Evolutionary conservation across 768 basidiomycete genomes (phyloP).

Genomic region (Termitomyces sp.): DNA sequence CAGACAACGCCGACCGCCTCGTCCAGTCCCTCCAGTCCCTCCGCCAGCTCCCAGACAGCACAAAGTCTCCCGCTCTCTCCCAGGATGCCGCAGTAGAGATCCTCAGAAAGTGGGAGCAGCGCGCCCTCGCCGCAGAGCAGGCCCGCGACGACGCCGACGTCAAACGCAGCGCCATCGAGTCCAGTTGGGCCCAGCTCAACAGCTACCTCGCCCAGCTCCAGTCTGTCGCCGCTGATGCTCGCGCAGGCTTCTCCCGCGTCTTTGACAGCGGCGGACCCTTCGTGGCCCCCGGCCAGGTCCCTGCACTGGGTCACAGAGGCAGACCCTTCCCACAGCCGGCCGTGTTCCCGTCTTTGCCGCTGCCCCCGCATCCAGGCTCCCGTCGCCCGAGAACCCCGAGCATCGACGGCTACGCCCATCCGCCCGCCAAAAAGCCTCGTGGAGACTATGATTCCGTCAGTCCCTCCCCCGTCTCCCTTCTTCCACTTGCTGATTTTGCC

Average conservation of each 20-base stretch:
- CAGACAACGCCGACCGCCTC: conserved; percentile 51
- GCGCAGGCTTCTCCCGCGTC: conserved; percentile 41
- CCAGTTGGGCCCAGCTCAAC: conserved; percentile 49
- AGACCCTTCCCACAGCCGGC: conserved; percentile 11
- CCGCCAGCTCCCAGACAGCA: conserved; percentile 4
- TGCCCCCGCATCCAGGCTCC: conserved; percentile 33
- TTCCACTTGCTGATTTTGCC: background rate
- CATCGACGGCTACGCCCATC: conserved; percentile 35
- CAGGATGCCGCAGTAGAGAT: conserved; percentile 26
- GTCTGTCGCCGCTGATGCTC: conserved; percentile 43
- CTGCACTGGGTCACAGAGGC: conserved; percentile 1
- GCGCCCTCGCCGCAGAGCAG: conserved; percentile 44
- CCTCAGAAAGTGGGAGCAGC: conserved; percentile 45
- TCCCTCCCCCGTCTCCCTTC: background rate
- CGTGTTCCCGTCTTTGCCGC: conserved; percentile 23
- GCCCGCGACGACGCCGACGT: conserved; percentile 55
- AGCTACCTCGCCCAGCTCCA: conserved; percentile 44
- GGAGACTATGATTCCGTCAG: conserved; percentile 11
- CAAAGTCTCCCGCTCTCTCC: background rate
- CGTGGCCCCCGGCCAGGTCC: conserved; percentile 29
- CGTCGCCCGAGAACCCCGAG: conserved; percentile 32
- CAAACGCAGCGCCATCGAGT: conserved; percentile 37
- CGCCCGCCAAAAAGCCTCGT: conserved; percentile 47
- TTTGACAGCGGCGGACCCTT: conserved; percentile 43
- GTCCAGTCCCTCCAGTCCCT: conserved; percentile 18